A percentile compares a stretch with the other conserved stretches of the same genome.
Conservation (phyloP, 2,329 filamentous ascomycete species). For the Plectosphaerella sp. region DNA sequence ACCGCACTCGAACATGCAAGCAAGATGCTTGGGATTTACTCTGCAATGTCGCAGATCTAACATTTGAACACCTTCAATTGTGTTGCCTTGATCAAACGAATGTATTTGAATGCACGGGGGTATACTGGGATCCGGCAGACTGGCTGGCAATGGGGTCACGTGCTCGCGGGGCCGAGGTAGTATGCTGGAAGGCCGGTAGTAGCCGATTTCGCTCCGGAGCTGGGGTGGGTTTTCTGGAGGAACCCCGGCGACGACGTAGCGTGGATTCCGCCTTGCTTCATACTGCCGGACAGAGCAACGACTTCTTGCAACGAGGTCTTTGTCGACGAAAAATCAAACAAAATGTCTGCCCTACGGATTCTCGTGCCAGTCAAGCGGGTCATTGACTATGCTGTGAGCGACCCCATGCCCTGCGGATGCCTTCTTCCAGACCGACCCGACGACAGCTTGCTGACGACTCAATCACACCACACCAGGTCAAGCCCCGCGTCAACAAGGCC, state of each 20-base stretch:
- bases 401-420: neutral
- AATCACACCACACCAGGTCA: conserved; percentile 44
- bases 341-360: conserved; percentile 37
- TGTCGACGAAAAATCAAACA: neutral
- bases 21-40: too few relatives aligned
- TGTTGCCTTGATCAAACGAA: too few relatives aligned
- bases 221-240: conserved; percentile 6
- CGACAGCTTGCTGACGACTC: neutral
- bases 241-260: conserved; percentile 11
- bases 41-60: too few relatives aligned
- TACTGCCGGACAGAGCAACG: conserved; percentile 1
- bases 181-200: conserved; percentile 28
- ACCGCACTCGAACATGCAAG: neutral
- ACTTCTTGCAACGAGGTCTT: too few relatives aligned
- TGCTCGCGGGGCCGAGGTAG: conserved; percentile 33
- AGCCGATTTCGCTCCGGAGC: conserved; percentile 31
- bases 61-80: too few relatives aligned
- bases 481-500: conserved; percentile 65
- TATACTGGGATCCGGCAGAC: too few relatives aligned
- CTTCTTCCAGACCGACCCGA: neutral
- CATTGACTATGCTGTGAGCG: conserved; percentile 76
- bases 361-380: conserved; percentile 80
- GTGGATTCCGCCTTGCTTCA: conserved; percentile 6
- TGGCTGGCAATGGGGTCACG: conserved; percentile 18
- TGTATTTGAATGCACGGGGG: too few relatives aligned